These are phyloP conservation scores for Bretschneidera sinensis DNA, from an alignment of 345 rosid species.

Conservation along the genomic window DNA sequence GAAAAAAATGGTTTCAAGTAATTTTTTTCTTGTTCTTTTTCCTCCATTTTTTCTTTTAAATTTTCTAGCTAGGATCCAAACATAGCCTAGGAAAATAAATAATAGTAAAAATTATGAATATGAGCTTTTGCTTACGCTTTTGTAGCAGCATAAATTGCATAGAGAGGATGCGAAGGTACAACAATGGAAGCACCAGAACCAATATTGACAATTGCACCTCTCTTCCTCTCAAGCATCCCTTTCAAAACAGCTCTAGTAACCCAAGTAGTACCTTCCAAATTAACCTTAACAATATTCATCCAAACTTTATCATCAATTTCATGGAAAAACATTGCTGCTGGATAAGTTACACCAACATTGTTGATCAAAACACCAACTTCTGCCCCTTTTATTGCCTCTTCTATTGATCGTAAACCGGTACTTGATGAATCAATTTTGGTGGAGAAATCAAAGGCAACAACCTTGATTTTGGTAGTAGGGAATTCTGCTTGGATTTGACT, in stretches of 20 bases:
- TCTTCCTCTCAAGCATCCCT: conserved; percentile 60
- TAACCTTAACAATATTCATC: conserved; percentile 65
- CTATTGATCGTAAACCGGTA: conserved; percentile 23
- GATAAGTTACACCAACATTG: conserved; percentile 83
- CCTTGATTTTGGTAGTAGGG: conserved; percentile 36
- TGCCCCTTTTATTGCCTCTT: conserved; percentile 42
- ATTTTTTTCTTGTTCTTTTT: too few species aligned
- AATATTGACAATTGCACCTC: conserved; percentile 75
- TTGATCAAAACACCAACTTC: conserved; percentile 79
- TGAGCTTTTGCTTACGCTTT: conserved; percentile 87
- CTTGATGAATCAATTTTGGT: conserved; percentile 3
- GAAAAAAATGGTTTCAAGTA: too few species aligned
- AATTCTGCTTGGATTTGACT: conserved; percentile 33
- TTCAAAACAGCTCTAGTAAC: conserved; percentile 54
- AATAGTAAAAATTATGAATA: too few species aligned
- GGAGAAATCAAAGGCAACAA: conserved; percentile 54
- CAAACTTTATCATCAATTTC: conserved; percentile 66
- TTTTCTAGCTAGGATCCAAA: too few species aligned
- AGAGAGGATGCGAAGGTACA: conserved; percentile 95
- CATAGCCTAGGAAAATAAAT: too few species aligned
- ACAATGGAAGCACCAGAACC: conserved; percentile 82
- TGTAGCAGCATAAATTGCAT: conserved; percentile 82
- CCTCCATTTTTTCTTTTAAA: too few species aligned
- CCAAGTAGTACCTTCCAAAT: conserved; percentile 53
- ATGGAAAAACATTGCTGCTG: conserved; percentile 67